phyloP scores from a whole-genome alignment of 495 filamentous ascomycete species.

The Cenococcum geophilum region DNA sequence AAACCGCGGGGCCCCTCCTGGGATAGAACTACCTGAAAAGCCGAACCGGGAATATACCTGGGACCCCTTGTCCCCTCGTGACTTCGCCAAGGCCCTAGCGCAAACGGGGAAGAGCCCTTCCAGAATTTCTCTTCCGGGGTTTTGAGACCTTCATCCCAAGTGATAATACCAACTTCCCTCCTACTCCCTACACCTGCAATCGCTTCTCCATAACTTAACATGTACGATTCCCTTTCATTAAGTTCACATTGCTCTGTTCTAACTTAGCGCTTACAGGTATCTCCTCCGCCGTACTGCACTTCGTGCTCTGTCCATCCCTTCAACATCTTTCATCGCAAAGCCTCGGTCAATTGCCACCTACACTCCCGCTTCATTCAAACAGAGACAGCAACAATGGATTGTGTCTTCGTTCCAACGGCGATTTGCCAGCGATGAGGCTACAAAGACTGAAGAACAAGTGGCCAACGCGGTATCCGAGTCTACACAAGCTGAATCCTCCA shows the following conservation, averaged over 20 bases:
- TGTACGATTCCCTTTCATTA: neutral
- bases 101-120: too few species aligned
- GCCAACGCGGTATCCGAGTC: constrained; percentile 15
- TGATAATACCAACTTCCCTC: too few species aligned
- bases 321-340: constrained; percentile 40
- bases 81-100: too few species aligned
- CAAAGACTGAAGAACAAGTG: constrained; percentile 33
- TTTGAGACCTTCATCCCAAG: too few species aligned
- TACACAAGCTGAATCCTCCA: constrained; percentile 1
- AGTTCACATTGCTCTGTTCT: neutral
- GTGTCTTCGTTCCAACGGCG: constrained; percentile 39
- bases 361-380: constrained; percentile 29
- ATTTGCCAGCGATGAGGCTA: constrained; percentile 42
- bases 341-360: constrained; percentile 41
- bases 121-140: too few species aligned
- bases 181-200: too few species aligned
- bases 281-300: constrained; percentile 34
- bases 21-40: too few species aligned
- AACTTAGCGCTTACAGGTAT: constrained; percentile 20
- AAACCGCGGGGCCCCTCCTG: too few species aligned
- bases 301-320: constrained; percentile 42
- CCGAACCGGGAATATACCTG: too few species aligned
- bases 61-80: too few species aligned
- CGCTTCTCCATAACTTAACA: neutral
- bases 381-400: constrained; percentile 27